phyloP scores from a whole-genome alignment of 345 rosid genomes.

The Turnera subulata region DNA sequence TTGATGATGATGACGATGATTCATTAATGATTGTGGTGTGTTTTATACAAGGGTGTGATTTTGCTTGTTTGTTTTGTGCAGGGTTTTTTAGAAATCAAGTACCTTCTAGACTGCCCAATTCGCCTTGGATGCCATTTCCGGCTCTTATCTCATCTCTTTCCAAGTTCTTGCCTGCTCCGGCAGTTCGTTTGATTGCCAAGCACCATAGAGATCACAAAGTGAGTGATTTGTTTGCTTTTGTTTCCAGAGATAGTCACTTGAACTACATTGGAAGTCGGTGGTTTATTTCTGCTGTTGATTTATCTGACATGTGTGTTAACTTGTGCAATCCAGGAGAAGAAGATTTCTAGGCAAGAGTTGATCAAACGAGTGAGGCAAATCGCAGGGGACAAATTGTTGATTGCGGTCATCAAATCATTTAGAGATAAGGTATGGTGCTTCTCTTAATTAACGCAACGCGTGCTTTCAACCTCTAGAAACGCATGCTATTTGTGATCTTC shows the following conservation, averaged over 20 bases:
- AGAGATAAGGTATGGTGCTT: conserved; percentile 37
- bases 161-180: conserved; percentile 40
- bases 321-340: conserved; percentile 41
- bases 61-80: conserved; percentile 12
- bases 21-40: too few species aligned
- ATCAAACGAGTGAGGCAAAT: conserved; percentile 52
- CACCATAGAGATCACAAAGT: conserved; percentile 48
- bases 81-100: conserved; percentile 27
- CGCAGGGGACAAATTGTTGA: conserved; percentile 69
- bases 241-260: too few species aligned
- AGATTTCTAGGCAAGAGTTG: conserved; percentile 57
- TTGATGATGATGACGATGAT: too few species aligned
- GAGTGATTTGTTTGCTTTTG: too few species aligned
- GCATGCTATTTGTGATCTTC: too few species aligned
- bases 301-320: too few species aligned
- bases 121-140: conserved; percentile 82
- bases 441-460: not conserved
- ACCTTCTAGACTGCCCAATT: conserved; percentile 36
- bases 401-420: conserved; percentile 54
- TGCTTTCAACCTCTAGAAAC: too few species aligned
- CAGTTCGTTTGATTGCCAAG: conserved; percentile 42
- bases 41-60: not conserved
- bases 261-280: too few species aligned
- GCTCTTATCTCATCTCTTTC: conserved; percentile 55
- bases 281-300: too few species aligned